Conservation (phyloP, 176 grass and related monocot genomes). For the Chloris gayana region DNA sequence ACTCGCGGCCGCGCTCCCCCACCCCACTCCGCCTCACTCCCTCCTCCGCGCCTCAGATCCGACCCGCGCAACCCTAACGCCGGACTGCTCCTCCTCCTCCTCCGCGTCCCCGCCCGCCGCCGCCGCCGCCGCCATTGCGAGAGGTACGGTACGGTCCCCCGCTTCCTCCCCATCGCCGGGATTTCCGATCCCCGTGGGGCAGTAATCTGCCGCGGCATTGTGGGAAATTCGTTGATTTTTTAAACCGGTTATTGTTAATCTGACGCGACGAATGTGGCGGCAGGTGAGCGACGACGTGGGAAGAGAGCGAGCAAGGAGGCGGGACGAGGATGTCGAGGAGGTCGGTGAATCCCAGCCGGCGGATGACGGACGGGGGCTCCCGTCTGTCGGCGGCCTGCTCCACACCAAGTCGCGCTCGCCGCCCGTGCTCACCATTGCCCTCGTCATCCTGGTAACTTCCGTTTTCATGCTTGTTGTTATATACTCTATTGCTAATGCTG, state of each 20-base stretch:
- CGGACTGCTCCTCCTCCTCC: slow-evolving; percentile 10
- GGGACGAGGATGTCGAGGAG: slow-evolving; percentile 67
- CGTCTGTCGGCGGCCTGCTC: slow-evolving; percentile 58
- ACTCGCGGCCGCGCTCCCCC: slow-evolving; percentile 18
- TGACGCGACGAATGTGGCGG: not conserved
- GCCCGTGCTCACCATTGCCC: slow-evolving; percentile 71
- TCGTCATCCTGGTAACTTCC: slow-evolving; percentile 65
- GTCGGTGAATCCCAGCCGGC: slow-evolving; percentile 75
- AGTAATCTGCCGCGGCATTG: not conserved
- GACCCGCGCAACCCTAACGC: slow-evolving; percentile 34
- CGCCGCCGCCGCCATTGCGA: slow-evolving; percentile 20
- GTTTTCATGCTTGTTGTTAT: not conserved
- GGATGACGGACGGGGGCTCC: slow-evolving; percentile 60
- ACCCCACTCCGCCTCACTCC: not conserved
- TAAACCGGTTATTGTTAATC: not conserved
- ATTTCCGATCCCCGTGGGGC: not conserved
- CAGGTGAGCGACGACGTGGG: slow-evolving; percentile 20
- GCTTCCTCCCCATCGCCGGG: not conserved
- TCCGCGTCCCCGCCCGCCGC: not conserved
- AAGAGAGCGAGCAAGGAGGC: not conserved
- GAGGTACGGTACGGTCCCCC: slow-evolving; percentile 21
- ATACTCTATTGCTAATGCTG: not conserved
- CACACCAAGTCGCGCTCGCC: slow-evolving; percentile 79
- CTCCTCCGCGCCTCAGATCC: slow-evolving; percentile 34
- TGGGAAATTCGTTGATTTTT: not conserved